Evolutionary conservation across 2,329 filamentous ascomycete species (phyloP), one percentile per base, ranked within the genome.

Genomic region (Alternaria sp.): DNA sequence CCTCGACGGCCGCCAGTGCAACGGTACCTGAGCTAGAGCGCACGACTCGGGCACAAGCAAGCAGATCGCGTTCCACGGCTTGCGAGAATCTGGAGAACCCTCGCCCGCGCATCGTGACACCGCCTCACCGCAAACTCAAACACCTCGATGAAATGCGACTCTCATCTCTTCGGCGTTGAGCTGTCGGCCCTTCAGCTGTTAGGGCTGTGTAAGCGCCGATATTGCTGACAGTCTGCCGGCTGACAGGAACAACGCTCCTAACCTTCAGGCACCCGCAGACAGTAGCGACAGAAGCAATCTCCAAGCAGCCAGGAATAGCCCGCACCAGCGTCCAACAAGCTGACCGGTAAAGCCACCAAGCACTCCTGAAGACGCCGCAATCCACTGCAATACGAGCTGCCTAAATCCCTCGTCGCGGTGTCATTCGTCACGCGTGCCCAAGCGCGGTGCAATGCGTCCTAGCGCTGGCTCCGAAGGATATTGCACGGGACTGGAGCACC

Each of bases 391-490:
- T 51, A 65, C 54, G 67, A 66, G 58, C n/a, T 53, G 63, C 21
- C 55, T 58, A 63, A 71, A 66, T 67, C 63, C 58, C 65, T 9
- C n/a, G 8, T 28, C 12, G 47, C n/a, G 15, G 15, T 21, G 33
- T 51, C 54, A 75, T 73, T 72, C 61, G 72, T 46, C 53, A 21
- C 30, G 25, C 25, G 18, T 12, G n/a, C 15, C n/a, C 15, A 46
- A 23, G 33, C 45, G 25, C 37, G 43, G 53, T 45, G n/a, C 44
- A 54, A 30, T 33, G 6, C 37, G 50, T 60, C 43, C 43, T 65
- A 61, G 66, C 43, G 49, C 20, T 18, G 4, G 41, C 41, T 46
- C 60, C 28, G 45, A 58, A 45, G 28, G 33, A 57, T 54, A 47
- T 49, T 56, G 58, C 58, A 59, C 60, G 57, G 62, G 55, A 47